phyloP scores from a whole-genome alignment of 2,329 filamentous ascomycete species.

The Cladosporium oxysporum region DNA sequence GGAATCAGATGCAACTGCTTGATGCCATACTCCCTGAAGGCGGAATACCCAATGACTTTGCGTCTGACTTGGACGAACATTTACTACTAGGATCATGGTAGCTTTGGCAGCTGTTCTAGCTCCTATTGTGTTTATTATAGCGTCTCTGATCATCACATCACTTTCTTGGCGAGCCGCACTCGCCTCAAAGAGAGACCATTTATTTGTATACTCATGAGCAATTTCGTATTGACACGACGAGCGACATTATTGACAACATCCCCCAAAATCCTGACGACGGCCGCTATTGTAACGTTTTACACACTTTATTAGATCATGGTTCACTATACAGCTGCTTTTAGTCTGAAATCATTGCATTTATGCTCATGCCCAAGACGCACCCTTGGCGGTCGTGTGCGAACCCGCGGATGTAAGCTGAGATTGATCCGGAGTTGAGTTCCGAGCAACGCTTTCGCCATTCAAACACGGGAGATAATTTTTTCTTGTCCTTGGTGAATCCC shows the following conservation, averaged over 20 bases:
- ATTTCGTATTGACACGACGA: not conserved
- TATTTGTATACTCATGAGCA: not conserved
- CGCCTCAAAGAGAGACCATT: not conserved
- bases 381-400: not conserved
- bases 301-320: too few species aligned
- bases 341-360: not conserved
- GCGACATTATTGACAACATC: not conserved
- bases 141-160: not conserved
- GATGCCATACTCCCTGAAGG: slow-evolving; percentile 15
- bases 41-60: slow-evolving; percentile 13
- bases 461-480: too few species aligned
- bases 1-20: slow-evolving; percentile 21
- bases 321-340: too few species aligned
- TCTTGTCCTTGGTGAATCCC: too few species aligned
- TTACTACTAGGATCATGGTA: slow-evolving; percentile 14
- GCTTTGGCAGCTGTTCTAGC: not conserved
- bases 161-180: not conserved
- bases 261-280: too few species aligned
- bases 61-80: slow-evolving; percentile 14
- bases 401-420: not conserved
- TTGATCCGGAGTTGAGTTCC: not conserved
- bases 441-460: too few species aligned
- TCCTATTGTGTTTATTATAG: not conserved
- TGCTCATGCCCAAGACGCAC: not conserved
- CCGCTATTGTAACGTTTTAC: not conserved